These are phyloP conservation scores for Endocarpon pusillum DNA, from an alignment of 495 filamentous ascomycete genomes.

Conservation along the genomic window DNA sequence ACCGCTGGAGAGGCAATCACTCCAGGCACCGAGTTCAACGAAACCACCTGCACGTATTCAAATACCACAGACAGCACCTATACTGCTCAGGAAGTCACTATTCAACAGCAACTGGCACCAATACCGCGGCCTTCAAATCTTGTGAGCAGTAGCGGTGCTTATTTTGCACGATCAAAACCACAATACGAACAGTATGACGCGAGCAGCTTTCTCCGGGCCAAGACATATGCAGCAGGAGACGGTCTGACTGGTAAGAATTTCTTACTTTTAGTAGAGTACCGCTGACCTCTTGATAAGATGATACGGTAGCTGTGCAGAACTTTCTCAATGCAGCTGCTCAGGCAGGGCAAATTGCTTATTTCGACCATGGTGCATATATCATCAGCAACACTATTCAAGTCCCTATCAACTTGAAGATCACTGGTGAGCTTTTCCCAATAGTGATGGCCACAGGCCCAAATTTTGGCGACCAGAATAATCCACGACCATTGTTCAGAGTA, in stretches of 20 bases:
- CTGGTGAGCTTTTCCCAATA: conserved; percentile 42
- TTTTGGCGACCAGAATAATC: conserved; percentile 42
- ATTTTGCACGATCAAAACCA: conserved; percentile 34
- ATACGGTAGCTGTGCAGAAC: conserved; percentile 33
- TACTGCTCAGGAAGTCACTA: no score
- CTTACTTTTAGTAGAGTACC: no score
- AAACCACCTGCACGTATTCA: no score
- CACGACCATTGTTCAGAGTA: conserved; percentile 47
- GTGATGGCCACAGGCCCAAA: conserved; percentile 43
- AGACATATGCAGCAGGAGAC: conserved; percentile 47
- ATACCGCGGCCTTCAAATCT: conserved; percentile 24
- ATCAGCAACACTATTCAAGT: conserved; percentile 29
- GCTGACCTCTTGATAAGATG: no score
- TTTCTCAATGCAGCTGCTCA: conserved; percentile 24
- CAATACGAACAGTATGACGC: conserved; percentile 34
- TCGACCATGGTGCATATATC: conserved; percentile 31
- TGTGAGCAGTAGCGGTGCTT: conserved; percentile 19
- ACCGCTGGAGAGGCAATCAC: conserved; percentile 24
- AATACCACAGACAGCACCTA: no score
- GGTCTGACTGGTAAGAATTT: no score
- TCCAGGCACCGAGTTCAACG: conserved; percentile 24
- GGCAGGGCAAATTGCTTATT: conserved; percentile 28
- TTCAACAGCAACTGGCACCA: no score
- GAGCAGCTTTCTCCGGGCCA: conserved; percentile 39
- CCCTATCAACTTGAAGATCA: conserved; percentile 25